Evolutionary conservation across 2,329 filamentous ascomycete species (phyloP).

Genomic region (Clonostachys byssicola): DNA sequence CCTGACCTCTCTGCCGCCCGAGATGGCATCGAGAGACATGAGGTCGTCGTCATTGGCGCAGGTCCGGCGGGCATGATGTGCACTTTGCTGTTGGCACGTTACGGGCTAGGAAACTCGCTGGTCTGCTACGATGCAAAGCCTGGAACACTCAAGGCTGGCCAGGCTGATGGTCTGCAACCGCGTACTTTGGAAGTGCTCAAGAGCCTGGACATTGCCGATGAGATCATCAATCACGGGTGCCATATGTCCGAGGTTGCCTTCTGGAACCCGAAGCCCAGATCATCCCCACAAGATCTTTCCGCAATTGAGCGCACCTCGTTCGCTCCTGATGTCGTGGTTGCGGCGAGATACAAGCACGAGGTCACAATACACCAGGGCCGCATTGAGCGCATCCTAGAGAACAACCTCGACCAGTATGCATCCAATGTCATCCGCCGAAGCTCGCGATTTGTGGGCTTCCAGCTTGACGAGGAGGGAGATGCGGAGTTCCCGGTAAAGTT

Average conservation of each 20-base stretch:
- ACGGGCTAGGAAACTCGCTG: too few relatives aligned
- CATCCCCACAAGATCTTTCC: slow-evolving; percentile 49
- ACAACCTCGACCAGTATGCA: too few relatives aligned
- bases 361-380: slow-evolving; percentile 55
- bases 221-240: slow-evolving; percentile 82
- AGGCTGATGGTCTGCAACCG: slow-evolving; percentile 85
- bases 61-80: slow-evolving; percentile 34
- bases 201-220: slow-evolving; percentile 85
- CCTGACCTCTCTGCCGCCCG: too few relatives aligned
- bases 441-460: too few relatives aligned
- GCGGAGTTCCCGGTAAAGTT: too few relatives aligned
- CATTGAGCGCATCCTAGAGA: slow-evolving; percentile 58
- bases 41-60: slow-evolving; percentile 32
- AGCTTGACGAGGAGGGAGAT: too few relatives aligned
- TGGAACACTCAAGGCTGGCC: too few relatives aligned
- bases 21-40: not conserved
- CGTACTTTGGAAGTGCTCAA: slow-evolving; percentile 75
- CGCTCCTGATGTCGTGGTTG: too few relatives aligned
- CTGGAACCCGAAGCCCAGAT: slow-evolving; percentile 60
- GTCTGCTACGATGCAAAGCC: too few relatives aligned
- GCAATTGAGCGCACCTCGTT: not conserved
- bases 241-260: slow-evolving; percentile 78
- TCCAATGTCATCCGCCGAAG: too few relatives aligned
- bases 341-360: too few relatives aligned
- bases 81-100: slow-evolving; percentile 28